A percentile compares a stretch with the other conserved stretches of the same genome.
Evolutionary conservation across 2,329 filamentous ascomycete genomes (phyloP).

Genomic region (Fusarium drepaniforme): DNA sequence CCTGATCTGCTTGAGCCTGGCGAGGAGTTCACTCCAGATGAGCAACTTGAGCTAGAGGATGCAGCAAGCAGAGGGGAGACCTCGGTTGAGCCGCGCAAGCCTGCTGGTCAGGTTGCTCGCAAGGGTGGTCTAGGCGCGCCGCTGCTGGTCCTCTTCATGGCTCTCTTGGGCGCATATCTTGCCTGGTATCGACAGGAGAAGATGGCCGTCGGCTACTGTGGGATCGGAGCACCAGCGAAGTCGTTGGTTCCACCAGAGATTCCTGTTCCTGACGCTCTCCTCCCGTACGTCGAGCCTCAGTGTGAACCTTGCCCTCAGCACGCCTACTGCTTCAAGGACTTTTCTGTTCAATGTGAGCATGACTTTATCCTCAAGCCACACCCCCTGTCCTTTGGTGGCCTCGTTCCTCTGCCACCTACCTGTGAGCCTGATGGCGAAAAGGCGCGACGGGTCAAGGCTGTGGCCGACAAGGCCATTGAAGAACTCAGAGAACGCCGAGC

Average conservation of each 20-base stretch:
- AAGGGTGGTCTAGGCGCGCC: slow-evolving; percentile 70
- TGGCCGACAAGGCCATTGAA: slow-evolving; percentile 89
- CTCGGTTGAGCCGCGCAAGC: slow-evolving; percentile 57
- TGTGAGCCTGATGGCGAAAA: slow-evolving; percentile 97
- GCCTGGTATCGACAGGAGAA: slow-evolving; percentile 95
- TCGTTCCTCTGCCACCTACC: slow-evolving; percentile 87
- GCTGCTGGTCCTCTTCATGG: slow-evolving; percentile 77
- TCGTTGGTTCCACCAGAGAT: slow-evolving; percentile 62
- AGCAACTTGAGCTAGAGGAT: slow-evolving; percentile 83
- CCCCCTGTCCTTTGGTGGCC: slow-evolving; percentile 82
- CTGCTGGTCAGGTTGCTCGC: slow-evolving; percentile 49
- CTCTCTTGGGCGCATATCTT: slow-evolving; percentile 78
- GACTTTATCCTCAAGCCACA: slow-evolving; percentile 90
- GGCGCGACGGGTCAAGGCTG: slow-evolving; percentile 84
- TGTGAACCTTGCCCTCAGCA: slow-evolving; percentile 94
- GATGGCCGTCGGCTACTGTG: slow-evolving; percentile 95
- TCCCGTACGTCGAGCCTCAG: slow-evolving; percentile 77
- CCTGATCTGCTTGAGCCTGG: slow-evolving; percentile 71
- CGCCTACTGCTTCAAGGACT: slow-evolving; percentile 86
- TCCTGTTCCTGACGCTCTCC: slow-evolving; percentile 78
- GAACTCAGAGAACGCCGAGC: slow-evolving; percentile 87
- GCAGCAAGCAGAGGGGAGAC: slow-evolving; percentile 67
- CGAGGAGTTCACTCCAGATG: slow-evolving; percentile 95
- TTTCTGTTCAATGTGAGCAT: slow-evolving; percentile 83
- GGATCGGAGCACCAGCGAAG: slow-evolving; percentile 76